Conservation (phyloP, 108 stramenopile genomes). For the Nitzschia sp. region DNA sequence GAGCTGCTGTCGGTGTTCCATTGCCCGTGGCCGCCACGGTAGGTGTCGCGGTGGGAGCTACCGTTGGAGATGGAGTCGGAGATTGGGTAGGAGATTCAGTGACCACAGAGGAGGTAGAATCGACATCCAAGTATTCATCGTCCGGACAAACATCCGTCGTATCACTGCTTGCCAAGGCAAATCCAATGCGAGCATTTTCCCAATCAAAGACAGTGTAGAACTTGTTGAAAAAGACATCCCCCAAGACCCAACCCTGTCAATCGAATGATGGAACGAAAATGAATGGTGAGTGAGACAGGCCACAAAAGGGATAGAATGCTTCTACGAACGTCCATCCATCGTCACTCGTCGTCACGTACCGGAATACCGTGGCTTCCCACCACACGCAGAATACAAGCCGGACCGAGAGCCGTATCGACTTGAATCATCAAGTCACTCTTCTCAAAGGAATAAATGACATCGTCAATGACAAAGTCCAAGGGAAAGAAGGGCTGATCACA, state of each 20-base stretch:
- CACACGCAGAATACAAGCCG: constrained; percentile 40
- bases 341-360: constrained; percentile 28
- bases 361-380: constrained; percentile 33
- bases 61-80: not conserved
- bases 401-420: constrained; percentile 23
- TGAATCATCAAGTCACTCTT: constrained; percentile 46
- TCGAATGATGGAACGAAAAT: not conserved
- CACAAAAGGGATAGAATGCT: too few species aligned
- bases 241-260: constrained; percentile 91
- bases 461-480: constrained; percentile 49
- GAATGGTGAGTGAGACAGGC: not conserved
- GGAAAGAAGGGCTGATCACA: constrained; percentile 47
- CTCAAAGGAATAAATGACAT: constrained; percentile 34
- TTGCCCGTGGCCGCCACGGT: not conserved
- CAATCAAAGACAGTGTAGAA: constrained; percentile 96
- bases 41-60: not conserved
- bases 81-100: not conserved
- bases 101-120: not conserved
- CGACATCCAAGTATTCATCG: constrained; percentile 34
- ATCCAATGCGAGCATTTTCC: constrained; percentile 75
- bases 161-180: constrained; percentile 58
- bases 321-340: too few species aligned
- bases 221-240: constrained; percentile 95
- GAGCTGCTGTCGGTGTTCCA: not conserved
- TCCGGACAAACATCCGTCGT: constrained; percentile 24